Base-by-base conservation (phyloP, 1,284 basidiomycete genomes). In the Mycena sp. region DNA sequence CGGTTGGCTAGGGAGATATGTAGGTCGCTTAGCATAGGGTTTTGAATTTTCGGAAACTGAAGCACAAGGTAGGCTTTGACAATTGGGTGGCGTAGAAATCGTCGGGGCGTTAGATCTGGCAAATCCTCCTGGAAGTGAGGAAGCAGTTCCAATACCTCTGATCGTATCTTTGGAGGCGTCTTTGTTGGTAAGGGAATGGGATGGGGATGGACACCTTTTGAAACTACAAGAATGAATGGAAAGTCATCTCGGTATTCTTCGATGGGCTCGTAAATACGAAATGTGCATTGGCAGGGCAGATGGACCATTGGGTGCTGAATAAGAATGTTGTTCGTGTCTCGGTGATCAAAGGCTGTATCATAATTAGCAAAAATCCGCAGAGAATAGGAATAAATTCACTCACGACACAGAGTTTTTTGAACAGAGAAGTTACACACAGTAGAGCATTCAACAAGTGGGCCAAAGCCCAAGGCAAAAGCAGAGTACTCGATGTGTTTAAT, bases 1-100 rank as follows among this genome's bases (percentile, higher is more conserved):
- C 65, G 54, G 41, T 73, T 72, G 6, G 70, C 68, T 2, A 74
- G 61, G 2, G 71, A 73, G 1, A 64, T 44, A 54, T 74, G 71
- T 7, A 72, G 67, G 44, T 73, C 65, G 46, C 55, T 61, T 4
- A 72, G 44, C 11, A 64, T 64, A 5, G 71, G 71, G 21, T 58
- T 49, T 1, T 25, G 25, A 16, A 32, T 19, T 16, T 50, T 12
- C 2, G 56, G 56, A 17, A 45, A 53, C 12, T 11, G 19, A 14
- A 37, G 43, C 17, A 23, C n/a, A 6, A 73, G 62, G 40, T 65
- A 70, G 6, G 67, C 55, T 28, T 63, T 58, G 1, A 64, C 23
- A 9, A 67, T 16, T 10, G 70, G 58, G 53, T 73, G 70, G 1
- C 65, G 60, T 2, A 73, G 49, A 37, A 74, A 69, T 16, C 57